Base-by-base conservation (phyloP, 345 rosid genomes). In the Conringia planisiliqua region DNA sequence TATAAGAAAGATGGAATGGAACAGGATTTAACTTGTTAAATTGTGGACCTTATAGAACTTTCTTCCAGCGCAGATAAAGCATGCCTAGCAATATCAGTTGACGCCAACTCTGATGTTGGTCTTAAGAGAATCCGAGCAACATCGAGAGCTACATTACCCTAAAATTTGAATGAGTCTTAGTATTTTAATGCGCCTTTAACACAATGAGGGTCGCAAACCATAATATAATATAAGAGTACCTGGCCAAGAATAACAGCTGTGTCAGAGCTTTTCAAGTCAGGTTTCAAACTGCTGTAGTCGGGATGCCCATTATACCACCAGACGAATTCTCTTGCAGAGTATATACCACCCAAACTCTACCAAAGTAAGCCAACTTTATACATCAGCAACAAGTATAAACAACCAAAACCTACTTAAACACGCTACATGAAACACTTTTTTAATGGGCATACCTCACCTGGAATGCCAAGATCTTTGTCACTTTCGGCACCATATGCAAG, bases 261-360 rank as follows among this genome's bases (percentile, higher is more conserved):
- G 73, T 90, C 86, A 3, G 96, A 78, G 60, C 83, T 81, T 81
- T 78, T 83, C 86, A 95, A 82, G 83, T 87, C 90, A 74, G 88
- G 96, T 80, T 83, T 77, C 62, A 89, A 73, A 79, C 83, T 52
- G 65, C 78, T 85, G 81, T 85, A 82, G 71, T 92, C 90, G 0
- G 96, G 99, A 72, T 95, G 99, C 58, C 96, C 97, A 76, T 89
- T 92, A 77, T 95, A 95, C 97, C 97, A 92, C 97, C 97, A 92
- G 38, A 95, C 97, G 77, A 95, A 90, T 85, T 95, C 97, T 80
- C 97, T 87, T 30, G 99, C 97, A 0, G 97, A 90, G 82, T 83
- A 83, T 79, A 95, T 67, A 46, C 97, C 97, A 32, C 30, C 63
- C 79, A 90, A 79, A 73, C 75, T 81, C 97, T 95, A 81, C 26